These are phyloP conservation scores for Rhododendron mucronatum DNA, from an alignment of 148 eudicot genomes.

Conservation along the genomic window DNA sequence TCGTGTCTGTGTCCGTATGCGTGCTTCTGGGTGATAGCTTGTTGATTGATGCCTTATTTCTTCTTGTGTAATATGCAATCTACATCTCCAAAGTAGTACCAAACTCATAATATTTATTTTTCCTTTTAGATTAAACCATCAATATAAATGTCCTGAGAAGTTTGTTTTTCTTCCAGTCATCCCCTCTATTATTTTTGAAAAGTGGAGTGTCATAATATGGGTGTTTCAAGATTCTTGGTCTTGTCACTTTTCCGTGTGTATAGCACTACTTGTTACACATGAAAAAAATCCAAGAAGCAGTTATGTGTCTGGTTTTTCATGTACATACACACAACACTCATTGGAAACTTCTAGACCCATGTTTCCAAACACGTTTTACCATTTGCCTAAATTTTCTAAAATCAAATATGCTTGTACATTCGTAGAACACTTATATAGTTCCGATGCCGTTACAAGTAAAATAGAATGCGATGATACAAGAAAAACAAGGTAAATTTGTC, in stretches of 20 bases:
- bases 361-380: background rate
- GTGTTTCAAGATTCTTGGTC: background rate
- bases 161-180: background rate
- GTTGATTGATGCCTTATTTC: background rate
- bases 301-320: background rate
- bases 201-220: background rate
- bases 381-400: background rate
- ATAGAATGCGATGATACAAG: background rate
- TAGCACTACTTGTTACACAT: background rate
- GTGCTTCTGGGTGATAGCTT: background rate
- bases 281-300: background rate
- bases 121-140: background rate
- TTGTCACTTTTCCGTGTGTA: background rate
- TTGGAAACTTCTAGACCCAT: background rate
- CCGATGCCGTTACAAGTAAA: background rate
- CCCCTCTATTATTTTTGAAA: background rate
- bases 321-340: background rate
- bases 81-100: no score
- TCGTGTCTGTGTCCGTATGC: background rate
- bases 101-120: background rate
- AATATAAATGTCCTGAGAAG: background rate
- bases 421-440: background rate
- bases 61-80: background rate
- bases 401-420: background rate
- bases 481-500: background rate